These are phyloP conservation scores for Phytophthora kernoviae DNA, from an alignment of 352 stramenopile species.

Conservation along the genomic window DNA sequence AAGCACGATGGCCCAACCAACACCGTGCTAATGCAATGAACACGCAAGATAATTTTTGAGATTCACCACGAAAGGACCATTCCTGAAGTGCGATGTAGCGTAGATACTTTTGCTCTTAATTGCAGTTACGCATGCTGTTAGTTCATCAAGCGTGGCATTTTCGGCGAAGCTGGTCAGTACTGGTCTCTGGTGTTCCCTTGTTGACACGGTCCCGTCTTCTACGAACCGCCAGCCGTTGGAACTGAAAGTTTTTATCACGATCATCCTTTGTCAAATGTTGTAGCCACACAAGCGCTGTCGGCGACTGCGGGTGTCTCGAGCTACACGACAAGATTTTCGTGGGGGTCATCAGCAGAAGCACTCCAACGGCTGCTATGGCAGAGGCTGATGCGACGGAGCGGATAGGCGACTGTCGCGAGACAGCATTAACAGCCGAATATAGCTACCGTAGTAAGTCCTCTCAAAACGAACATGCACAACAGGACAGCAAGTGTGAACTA, in stretches of 20 bases:
- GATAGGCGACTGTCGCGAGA: neutral
- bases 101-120: too few relatives aligned
- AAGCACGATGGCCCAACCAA: too few relatives aligned
- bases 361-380: neutral
- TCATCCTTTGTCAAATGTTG: neutral
- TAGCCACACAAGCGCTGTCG: neutral
- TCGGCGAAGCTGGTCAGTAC: too few relatives aligned
- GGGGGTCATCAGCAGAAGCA: neutral
- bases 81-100: too few relatives aligned
- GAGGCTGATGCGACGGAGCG: neutral
- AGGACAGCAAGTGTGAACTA: constrained; percentile 3
- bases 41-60: too few relatives aligned
- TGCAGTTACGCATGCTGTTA: too few relatives aligned
- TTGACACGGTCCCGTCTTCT: neutral
- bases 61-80: too few relatives aligned
- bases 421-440: too few relatives aligned
- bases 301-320: neutral
- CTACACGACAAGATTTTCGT: neutral
- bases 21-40: too few relatives aligned
- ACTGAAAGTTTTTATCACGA: neutral
- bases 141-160: too few relatives aligned
- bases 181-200: too few relatives aligned
- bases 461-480: neutral
- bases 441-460: neutral
- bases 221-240: neutral